These are phyloP conservation scores for Wickerhamomyces alni DNA, from an alignment of 805 yeast genomes.

Conservation along the genomic window DNA sequence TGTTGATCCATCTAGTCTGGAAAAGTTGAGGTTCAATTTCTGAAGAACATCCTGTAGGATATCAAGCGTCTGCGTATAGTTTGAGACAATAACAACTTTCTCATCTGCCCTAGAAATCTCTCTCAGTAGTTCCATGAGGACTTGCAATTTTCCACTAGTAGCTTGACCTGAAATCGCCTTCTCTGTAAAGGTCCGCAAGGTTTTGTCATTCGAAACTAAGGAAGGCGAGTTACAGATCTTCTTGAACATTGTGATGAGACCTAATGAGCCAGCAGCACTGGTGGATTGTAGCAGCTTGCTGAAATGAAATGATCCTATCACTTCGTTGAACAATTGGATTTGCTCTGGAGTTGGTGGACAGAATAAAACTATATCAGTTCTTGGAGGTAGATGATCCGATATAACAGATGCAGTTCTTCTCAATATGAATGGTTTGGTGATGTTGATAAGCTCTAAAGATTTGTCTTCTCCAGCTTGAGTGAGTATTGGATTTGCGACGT, in stretches of 20 bases:
- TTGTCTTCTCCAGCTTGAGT: conserved; percentile 52
- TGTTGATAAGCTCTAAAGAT: conserved; percentile 54
- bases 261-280: conserved; percentile 41
- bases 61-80: conserved; percentile 83
- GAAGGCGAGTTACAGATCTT: conserved; percentile 83
- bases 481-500: conserved; percentile 44
- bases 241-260: conserved; percentile 66
- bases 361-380: conserved; percentile 71
- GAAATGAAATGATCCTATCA: conserved; percentile 30
- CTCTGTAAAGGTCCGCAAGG: conserved; percentile 24
- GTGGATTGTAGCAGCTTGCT: conserved; percentile 13
- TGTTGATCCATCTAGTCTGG: conserved; percentile 81
- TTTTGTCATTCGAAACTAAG: conserved; percentile 44
- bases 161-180: conserved; percentile 5
- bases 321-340: conserved; percentile 43
- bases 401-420: conserved; percentile 64
- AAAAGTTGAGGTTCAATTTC: conserved; percentile 42
- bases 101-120: conserved; percentile 49
- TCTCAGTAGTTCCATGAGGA: conserved; percentile 50
- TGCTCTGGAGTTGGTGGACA: conserved; percentile 71
- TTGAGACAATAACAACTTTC: conserved; percentile 81
- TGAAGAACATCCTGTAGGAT: conserved; percentile 54
- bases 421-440: conserved; percentile 63
- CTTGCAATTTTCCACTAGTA: conserved; percentile 54
- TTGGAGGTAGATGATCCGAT: conserved; percentile 58